Conservation (phyloP, 164 flowering plant genomes). For the Cinnamomum micranthum region DNA sequence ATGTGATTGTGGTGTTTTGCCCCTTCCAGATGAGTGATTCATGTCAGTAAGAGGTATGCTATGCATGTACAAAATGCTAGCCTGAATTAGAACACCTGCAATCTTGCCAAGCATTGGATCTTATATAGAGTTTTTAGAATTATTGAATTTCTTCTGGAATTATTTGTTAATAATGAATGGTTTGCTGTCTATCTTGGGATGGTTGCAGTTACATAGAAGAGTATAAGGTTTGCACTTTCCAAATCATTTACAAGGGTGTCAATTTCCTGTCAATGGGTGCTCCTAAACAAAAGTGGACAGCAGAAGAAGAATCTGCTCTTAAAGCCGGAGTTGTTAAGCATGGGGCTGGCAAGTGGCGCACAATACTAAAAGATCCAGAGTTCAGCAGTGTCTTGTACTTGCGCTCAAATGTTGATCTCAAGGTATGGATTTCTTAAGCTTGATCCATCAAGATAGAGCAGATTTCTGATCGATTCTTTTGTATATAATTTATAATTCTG, state of each 20-base stretch:
- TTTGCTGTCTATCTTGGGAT: background rate
- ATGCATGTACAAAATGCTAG: background rate
- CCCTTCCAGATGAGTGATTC: no score
- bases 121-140: no score
- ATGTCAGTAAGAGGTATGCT: no score
- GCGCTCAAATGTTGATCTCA: slow-evolving; percentile 95
- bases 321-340: slow-evolving; percentile 88
- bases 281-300: slow-evolving; percentile 96
- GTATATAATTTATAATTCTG: background rate
- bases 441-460: background rate
- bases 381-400: slow-evolving; percentile 62
- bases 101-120: background rate
- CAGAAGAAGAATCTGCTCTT: slow-evolving; percentile 90
- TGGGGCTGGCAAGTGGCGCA: slow-evolving; percentile 99
- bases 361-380: slow-evolving; percentile 93
- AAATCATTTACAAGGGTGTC: slow-evolving; percentile 8
- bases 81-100: background rate
- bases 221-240: slow-evolving; percentile 4
- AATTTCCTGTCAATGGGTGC: slow-evolving; percentile 64
- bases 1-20: no score
- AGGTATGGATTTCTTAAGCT: slow-evolving; percentile 41
- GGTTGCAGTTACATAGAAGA: background rate
- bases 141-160: background rate
- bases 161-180: background rate
- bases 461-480: background rate